Evolutionary conservation across 257 asterid species (phyloP).

Genomic region (Solanum pinnatisectum): DNA sequence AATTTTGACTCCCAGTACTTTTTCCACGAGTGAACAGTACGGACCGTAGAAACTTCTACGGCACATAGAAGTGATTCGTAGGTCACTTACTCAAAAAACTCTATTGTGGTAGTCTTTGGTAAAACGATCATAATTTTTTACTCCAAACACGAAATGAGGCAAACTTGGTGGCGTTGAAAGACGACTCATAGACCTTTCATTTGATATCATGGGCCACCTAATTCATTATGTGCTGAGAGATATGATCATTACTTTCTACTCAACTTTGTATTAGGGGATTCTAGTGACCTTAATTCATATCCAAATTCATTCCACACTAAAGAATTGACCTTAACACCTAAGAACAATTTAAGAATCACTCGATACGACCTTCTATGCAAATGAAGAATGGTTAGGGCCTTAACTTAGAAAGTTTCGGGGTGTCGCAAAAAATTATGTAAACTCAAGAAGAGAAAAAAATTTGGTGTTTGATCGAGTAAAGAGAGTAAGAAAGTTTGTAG

Average conservation of each 20-base stretch:
- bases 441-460: background rate
- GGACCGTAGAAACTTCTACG: background rate
- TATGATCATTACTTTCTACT: background rate
- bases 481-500: background rate
- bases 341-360: background rate
- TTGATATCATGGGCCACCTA: background rate
- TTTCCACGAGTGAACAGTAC: background rate
- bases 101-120: background rate
- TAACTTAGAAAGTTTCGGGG: background rate
- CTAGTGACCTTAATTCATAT: background rate
- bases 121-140: too few species aligned
- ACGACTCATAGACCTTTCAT: background rate
- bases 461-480: background rate
- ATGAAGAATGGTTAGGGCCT: background rate
- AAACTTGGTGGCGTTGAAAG: background rate
- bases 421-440: background rate
- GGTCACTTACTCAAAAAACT: background rate
- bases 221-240: background rate
- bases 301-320: background rate
- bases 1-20: background rate
- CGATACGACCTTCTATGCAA: background rate
- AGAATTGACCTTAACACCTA: background rate
- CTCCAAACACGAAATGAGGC: background rate
- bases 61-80: background rate
- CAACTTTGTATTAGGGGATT: background rate